phyloP scores from a whole-genome alignment of 306 rosid genomes.

The Datisca glomerata region DNA sequence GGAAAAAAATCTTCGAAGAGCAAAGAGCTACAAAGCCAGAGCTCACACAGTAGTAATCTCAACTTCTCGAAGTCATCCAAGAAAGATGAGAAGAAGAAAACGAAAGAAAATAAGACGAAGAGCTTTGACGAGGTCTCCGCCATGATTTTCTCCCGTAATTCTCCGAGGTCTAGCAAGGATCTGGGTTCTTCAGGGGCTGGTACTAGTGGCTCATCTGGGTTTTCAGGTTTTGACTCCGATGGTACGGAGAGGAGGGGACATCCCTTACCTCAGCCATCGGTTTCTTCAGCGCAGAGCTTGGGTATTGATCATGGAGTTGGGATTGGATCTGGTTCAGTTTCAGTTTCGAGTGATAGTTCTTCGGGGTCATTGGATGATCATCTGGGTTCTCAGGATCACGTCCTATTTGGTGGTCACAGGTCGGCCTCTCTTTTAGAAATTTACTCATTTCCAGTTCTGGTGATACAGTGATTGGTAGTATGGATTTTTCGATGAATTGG shows the following conservation, averaged over 20 bases:
- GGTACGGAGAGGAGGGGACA: conserved; percentile 23
- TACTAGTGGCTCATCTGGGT: conserved; percentile 23
- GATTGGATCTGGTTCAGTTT: conserved; percentile 44
- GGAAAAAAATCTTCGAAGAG: conserved; percentile 45
- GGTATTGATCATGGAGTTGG: conserved; percentile 36
- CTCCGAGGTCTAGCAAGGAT: conserved; percentile 48
- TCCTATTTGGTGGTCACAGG: conserved; percentile 36
- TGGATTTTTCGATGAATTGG: no score
- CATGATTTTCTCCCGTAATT: conserved; percentile 22
- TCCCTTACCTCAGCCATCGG: conserved; percentile 69
- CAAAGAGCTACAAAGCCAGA: conserved; percentile 27
- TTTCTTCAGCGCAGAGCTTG: conserved; percentile 24
- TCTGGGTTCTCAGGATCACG: conserved; percentile 26
- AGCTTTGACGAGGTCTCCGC: conserved; percentile 50
- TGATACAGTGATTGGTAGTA: no score
- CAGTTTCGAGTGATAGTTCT: conserved; percentile 71
- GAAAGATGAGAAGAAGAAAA: conserved; percentile 8
- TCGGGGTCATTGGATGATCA: conserved; percentile 65
- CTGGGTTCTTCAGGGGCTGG: conserved; percentile 10
- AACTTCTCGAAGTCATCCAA: conserved; percentile 31
- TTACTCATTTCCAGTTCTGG: not conserved
- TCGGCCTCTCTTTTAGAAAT: conserved; percentile 13
- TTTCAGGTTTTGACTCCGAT: conserved; percentile 46
- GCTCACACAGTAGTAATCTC: conserved; percentile 9
- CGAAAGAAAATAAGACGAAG: conserved; percentile 21